phyloP scores from a whole-genome alignment of 345 rosid genomes.

The Passiflora organensis region DNA sequence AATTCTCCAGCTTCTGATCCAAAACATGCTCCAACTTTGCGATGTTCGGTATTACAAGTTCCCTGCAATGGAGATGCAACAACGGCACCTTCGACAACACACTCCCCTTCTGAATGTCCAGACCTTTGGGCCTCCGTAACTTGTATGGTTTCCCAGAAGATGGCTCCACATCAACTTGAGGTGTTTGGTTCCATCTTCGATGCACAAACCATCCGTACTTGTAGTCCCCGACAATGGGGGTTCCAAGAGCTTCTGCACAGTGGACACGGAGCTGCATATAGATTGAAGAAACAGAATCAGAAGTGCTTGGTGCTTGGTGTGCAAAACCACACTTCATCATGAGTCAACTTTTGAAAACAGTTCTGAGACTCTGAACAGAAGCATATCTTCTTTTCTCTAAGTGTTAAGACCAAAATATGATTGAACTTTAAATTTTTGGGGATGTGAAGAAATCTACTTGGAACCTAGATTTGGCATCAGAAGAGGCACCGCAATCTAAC shows the following conservation, averaged over 20 bases:
- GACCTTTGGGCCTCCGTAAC: slow-evolving; percentile 70
- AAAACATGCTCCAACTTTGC: slow-evolving; percentile 50
- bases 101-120: slow-evolving; percentile 91
- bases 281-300: slow-evolving; percentile 5
- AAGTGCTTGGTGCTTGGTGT: neutral
- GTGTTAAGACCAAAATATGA: no score
- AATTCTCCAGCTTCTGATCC: slow-evolving; percentile 25
- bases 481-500: no score
- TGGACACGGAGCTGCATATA: slow-evolving; percentile 73
- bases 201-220: slow-evolving; percentile 93
- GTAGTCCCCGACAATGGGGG: slow-evolving; percentile 88
- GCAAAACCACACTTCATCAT: no score
- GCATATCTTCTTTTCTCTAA: no score
- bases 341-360: neutral
- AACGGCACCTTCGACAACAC: slow-evolving; percentile 84
- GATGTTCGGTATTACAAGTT: slow-evolving; percentile 78
- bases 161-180: slow-evolving; percentile 62
- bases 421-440: no score
- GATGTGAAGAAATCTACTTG: no score
- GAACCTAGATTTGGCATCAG: no score
- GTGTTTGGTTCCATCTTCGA: slow-evolving; percentile 80
- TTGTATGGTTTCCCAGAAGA: slow-evolving; percentile 63
- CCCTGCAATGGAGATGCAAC: slow-evolving; percentile 81
- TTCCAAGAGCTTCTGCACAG: slow-evolving; percentile 92
- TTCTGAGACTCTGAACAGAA: no score